These are phyloP conservation scores for Serendipita vermifera DNA, from an alignment of 768 basidiomycete species.

Conservation along the genomic window DNA sequence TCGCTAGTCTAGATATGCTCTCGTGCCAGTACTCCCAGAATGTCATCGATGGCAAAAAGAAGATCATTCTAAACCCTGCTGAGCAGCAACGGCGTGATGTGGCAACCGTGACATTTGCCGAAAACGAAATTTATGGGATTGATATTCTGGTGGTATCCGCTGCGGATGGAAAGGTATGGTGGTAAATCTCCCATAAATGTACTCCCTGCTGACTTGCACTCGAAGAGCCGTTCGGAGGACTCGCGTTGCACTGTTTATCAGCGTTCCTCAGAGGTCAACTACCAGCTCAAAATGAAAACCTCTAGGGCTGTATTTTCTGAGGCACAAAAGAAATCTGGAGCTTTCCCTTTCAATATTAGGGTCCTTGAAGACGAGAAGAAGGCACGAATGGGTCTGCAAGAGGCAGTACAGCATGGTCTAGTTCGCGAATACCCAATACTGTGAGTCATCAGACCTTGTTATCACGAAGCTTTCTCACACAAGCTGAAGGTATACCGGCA, in stretches of 20 bases:
- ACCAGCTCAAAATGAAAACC: conserved; percentile 96
- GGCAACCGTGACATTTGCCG: conserved; percentile 73
- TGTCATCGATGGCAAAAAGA: conserved; percentile 93
- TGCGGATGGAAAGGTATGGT: conserved; percentile 79
- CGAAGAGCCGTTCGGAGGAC: conserved; percentile 77
- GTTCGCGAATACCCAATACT: conserved; percentile 93
- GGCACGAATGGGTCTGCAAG: conserved; percentile 86
- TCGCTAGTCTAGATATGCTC: conserved; percentile 56
- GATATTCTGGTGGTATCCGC: conserved; percentile 81
- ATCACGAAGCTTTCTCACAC: neutral
- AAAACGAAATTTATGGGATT: conserved; percentile 90
- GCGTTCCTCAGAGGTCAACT: conserved; percentile 70
- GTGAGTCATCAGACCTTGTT: conserved; percentile 33
- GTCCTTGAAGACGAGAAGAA: conserved; percentile 91
- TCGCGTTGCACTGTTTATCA: conserved; percentile 90
- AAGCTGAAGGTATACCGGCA: conserved; percentile 52
- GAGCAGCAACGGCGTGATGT: conserved; percentile 76
- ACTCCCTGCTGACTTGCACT: conserved; percentile 9
- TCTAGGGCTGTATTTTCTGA: conserved; percentile 94
- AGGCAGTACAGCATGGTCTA: conserved; percentile 88
- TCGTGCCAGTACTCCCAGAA: conserved; percentile 92
- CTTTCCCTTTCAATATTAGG: conserved; percentile 96
- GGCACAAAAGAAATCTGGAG: conserved; percentile 93
- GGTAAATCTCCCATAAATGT: conserved; percentile 1
- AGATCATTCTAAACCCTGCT: conserved; percentile 75